Percentiles rank a stretch among this genome's conserved stretches.
phyloP scores from a whole-genome alignment of 192 early-diverging fungal species.

The Podila epicladia region DNA sequence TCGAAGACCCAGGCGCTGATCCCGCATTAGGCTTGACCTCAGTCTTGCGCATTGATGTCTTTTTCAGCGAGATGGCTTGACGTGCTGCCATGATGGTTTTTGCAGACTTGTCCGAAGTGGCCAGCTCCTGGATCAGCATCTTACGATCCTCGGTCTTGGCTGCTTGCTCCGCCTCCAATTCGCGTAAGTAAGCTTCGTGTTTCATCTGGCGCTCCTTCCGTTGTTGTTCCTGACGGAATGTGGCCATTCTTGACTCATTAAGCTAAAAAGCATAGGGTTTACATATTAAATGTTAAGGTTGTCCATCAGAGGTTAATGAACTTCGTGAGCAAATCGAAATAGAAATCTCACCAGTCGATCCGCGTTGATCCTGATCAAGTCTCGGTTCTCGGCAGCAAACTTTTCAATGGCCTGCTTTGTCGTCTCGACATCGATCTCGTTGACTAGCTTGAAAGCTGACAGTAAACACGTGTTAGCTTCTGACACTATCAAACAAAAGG shows the following conservation, averaged over 20 bases:
- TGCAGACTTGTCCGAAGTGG: conserved; percentile 60
- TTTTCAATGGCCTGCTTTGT: conserved; percentile 80
- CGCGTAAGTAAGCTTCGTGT: conserved; percentile 74
- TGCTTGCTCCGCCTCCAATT: conserved; percentile 77
- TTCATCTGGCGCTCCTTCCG: conserved; percentile 60
- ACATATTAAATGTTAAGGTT: neutral
- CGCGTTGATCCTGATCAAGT: conserved; percentile 77
- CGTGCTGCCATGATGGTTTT: conserved; percentile 55
- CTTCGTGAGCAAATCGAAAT: neutral
- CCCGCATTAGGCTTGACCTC: conserved; percentile 23
- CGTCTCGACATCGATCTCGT: conserved; percentile 87
- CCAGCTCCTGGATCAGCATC: conserved; percentile 80
- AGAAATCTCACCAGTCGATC: conserved; percentile 63
- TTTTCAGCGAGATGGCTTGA: conserved; percentile 55
- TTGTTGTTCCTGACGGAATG: conserved; percentile 59
- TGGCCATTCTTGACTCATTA: conserved; percentile 65
- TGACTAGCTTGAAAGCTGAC: conserved; percentile 82
- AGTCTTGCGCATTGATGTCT: conserved; percentile 58
- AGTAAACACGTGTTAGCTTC: neutral
- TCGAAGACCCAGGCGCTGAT: neutral
- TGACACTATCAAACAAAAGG: neutral
- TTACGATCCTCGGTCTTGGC: conserved; percentile 72
- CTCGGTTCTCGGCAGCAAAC: conserved; percentile 83
- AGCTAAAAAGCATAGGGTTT: conserved; percentile 49
- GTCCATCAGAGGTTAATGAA: neutral